Percentiles rank a stretch among this genome's conserved stretches.
Conservation (phyloP, 2,329 filamentous ascomycete genomes). For the Fulvia fulva region DNA sequence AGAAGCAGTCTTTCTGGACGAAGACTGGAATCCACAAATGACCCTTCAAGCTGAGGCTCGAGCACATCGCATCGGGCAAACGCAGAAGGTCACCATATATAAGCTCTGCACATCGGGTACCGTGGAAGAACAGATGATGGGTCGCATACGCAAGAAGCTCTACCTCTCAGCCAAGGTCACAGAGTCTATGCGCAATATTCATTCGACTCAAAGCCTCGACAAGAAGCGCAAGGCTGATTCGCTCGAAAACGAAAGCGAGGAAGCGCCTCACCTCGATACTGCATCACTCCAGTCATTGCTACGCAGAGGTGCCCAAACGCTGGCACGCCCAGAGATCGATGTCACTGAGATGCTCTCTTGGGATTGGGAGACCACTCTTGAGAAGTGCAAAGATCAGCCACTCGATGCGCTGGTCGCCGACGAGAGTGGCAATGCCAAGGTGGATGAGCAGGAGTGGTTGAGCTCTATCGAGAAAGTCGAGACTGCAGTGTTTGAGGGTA, state of each 20-base stretch:
- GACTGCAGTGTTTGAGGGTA: constrained; percentile 55
- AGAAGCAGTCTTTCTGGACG: constrained; percentile 55
- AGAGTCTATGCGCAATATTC: constrained; percentile 54
- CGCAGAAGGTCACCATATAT: constrained; percentile 52
- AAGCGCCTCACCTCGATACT: constrained; percentile 51
- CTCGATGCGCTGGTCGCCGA: constrained; percentile 40
- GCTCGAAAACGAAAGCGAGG: constrained; percentile 41
- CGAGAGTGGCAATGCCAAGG: constrained; percentile 22
- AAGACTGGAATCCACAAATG: constrained; percentile 54
- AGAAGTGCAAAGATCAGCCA: constrained; percentile 52
- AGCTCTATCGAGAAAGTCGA: constrained; percentile 55
- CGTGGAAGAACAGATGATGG: constrained; percentile 57
- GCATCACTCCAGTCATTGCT: constrained; percentile 53
- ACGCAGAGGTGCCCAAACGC: constrained; percentile 51
- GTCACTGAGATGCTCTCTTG: constrained; percentile 56
- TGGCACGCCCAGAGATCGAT: constrained; percentile 51
- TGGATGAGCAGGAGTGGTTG: constrained; percentile 55
- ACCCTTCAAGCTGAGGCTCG: constrained; percentile 53
- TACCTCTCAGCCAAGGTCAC: constrained; percentile 60
- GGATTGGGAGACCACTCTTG: constrained; percentile 52
- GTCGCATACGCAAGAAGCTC: constrained; percentile 57
- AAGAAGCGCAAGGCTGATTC: constrained; percentile 32
- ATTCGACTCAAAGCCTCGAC: constrained; percentile 34
- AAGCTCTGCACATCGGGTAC: constrained; percentile 56
- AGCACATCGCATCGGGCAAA: constrained; percentile 54